phyloP scores from a whole-genome alignment of 2,329 filamentous ascomycete species.

The Botrytis deweyae region DNA sequence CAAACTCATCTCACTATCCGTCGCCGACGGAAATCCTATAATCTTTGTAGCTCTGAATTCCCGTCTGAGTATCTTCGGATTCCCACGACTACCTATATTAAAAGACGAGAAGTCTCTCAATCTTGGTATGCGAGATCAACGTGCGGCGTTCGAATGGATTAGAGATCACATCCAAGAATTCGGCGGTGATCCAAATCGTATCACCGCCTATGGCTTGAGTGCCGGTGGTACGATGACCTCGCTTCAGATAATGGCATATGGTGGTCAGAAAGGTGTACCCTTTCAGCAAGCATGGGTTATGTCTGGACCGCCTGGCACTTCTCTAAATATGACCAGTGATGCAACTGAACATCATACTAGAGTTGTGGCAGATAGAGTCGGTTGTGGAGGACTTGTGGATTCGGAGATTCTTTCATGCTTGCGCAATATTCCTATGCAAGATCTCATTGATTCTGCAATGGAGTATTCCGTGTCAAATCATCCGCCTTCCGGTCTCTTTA shows the following conservation, averaged over 20 bases:
- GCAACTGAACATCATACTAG: slow-evolving; percentile 2
- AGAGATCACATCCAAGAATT: slow-evolving; percentile 17
- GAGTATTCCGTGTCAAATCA: slow-evolving; percentile 20
- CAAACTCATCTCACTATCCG: neutral
- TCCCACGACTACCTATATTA: slow-evolving; percentile 1
- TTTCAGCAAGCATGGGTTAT: slow-evolving; percentile 18
- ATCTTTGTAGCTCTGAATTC: slow-evolving; percentile 20
- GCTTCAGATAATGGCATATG: slow-evolving; percentile 11
- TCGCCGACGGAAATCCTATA: slow-evolving; percentile 12
- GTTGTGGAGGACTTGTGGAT: neutral
- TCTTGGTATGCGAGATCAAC: slow-evolving; percentile 22
- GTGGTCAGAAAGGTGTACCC: neutral
- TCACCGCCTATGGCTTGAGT: slow-evolving; percentile 4
- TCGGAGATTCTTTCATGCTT: neutral
- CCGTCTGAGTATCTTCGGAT: slow-evolving; percentile 19
- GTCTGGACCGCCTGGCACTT: neutral
- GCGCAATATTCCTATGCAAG: neutral
- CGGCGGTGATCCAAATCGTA: slow-evolving; percentile 11
- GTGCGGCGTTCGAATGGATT: slow-evolving; percentile 17
- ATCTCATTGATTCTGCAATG: slow-evolving; percentile 19
- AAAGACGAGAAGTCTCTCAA: slow-evolving; percentile 19
- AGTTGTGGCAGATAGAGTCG: neutral
- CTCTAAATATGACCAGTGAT: slow-evolving; percentile 12
- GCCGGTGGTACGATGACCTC: slow-evolving; percentile 6
- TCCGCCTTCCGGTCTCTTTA: slow-evolving; percentile 10